Base-by-base conservation (phyloP, 176 grass and related monocot species). In the Aegilops umbellulata region DNA sequence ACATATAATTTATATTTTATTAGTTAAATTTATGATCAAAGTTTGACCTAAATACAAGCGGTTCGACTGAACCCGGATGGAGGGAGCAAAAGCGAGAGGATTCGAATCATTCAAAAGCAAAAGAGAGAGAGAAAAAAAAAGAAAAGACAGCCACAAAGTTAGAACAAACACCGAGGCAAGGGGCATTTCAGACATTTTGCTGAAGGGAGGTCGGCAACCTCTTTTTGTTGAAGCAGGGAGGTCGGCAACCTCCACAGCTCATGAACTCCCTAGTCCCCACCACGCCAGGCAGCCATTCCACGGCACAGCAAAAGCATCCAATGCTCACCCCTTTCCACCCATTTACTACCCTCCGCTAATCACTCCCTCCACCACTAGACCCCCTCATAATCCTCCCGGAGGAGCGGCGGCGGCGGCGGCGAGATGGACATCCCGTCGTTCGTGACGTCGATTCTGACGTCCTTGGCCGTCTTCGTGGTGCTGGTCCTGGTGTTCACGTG, bases 391-490 rank as follows among this genome's bases (percentile, higher is more conserved):
- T 26, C 61, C 19, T 64, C n/a, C 71, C 17, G 24, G 38, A 30
- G 51, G 9, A 41, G 20, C 7, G 7, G 35, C 34, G 34, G 6
- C 35, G 38, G 38, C 35, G 35, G 60, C 22, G 70, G 47, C n/a
- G 58, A 19, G 70, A 98, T 98, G 97, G 94, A 98, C 80, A 58
- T 94, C 66, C 6, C 78, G 86, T 90, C 97, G 58, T 94, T 98
- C 55, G 2, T 94, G 31, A 98, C 97, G 70, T 98, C 97, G 14
- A 69, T 98, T 32, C 25, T 80, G 46, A 98, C 97, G 27, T 98
- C 93, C 16, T 91, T 94, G 85, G 1, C 94, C 24, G 94, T 98
- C 87, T 98, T 96, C 75, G 23, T 85, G 1, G 94, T 31, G 74
- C 84, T 98, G 41, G 82, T 94, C 53, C 55, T 92, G 17, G 14